Evolutionary conservation across 2,329 filamentous ascomycete genomes (phyloP), one percentile per base, ranked within the genome.

Genomic region (Monosporascus sp.): DNA sequence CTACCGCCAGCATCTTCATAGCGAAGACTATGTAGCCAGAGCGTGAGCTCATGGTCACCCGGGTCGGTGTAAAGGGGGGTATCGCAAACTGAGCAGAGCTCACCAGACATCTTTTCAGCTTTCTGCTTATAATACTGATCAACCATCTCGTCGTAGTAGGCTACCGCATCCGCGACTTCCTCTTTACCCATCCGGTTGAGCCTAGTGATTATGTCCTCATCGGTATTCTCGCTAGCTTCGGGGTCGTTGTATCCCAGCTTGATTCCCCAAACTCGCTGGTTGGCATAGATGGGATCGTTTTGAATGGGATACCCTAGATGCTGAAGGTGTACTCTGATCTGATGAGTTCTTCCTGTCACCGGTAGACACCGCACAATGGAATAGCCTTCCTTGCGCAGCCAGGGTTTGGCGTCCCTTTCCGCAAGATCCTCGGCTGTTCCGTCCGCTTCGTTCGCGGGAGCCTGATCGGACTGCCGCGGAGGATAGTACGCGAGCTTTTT

Each of bases 271-370:
- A 99, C 94, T 53, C 86, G 85, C 66, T 90, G 86, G 68, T 99
- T 99, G 63, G 90, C 91, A 70, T 99, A 99, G 63, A 99, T 97
- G 7, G 94, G 94, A 67, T 99, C 94, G 69, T 99, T 99, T 59
- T 91, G 86, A 62, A 99, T 97, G 2, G 94, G 94, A 67, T 97
- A 89, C 1, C 94, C 94, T 3, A 99, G 77, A 69, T 90, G 96
- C 68, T 99, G 94, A 17, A 99, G 79, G 65, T 99, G 94, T 19
- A 99, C 94, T 37, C 94, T 85, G 48, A 99, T 81, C 70, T 99
- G 94, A 66, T 99, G 94, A 14, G 94, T 99, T 49, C 94, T 84
- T 1, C 94, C 94, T 0, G 94, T 99, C 27, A 97, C 82, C 0
- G 94, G 94, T 53, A 96, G 81, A 68, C 94, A 97, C 61, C 94